Percentiles rank a stretch among this genome's conserved stretches.
Evolutionary conservation across 805 yeast species (phyloP).

Genomic region (Candida parachauliodes): DNA sequence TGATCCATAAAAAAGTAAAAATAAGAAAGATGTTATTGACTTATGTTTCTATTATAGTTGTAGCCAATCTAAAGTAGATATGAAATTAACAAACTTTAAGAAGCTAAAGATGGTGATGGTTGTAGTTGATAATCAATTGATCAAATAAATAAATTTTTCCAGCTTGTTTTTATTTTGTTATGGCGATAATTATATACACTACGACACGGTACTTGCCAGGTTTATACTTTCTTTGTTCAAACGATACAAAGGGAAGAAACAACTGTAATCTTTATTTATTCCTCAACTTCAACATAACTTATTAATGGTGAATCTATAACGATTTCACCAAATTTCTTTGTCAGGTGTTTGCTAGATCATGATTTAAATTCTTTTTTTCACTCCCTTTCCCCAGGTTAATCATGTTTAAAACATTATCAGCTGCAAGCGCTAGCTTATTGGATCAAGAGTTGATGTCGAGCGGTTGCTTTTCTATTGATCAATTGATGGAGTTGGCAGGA

Average conservation of each 20-base stretch:
- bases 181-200: slow-evolving; percentile 3
- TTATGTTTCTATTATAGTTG: no score
- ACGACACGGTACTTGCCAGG: slow-evolving; percentile 4
- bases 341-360: not conserved
- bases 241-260: not conserved
- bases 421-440: slow-evolving; percentile 64
- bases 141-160: not conserved
- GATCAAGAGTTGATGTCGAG: slow-evolving; percentile 87
- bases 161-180: slow-evolving; percentile 1
- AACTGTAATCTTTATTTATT: no score
- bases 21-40: no score
- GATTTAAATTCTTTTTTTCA: not conserved
- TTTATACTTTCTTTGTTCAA: slow-evolving; percentile 1
- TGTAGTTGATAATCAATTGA: slow-evolving; percentile 10
- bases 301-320: no score
- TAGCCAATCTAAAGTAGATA: no score
- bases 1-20: slow-evolving; percentile 22
- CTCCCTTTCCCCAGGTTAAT: not conserved
- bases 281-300: no score
- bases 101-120: no score
- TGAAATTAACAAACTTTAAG: no score
- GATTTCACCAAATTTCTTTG: no score
- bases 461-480: slow-evolving; percentile 78
- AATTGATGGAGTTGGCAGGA: slow-evolving; percentile 95
- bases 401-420: slow-evolving; percentile 28